phyloP scores from a whole-genome alignment of 202 grass and related monocot species.

The Digitaria exilis region DNA sequence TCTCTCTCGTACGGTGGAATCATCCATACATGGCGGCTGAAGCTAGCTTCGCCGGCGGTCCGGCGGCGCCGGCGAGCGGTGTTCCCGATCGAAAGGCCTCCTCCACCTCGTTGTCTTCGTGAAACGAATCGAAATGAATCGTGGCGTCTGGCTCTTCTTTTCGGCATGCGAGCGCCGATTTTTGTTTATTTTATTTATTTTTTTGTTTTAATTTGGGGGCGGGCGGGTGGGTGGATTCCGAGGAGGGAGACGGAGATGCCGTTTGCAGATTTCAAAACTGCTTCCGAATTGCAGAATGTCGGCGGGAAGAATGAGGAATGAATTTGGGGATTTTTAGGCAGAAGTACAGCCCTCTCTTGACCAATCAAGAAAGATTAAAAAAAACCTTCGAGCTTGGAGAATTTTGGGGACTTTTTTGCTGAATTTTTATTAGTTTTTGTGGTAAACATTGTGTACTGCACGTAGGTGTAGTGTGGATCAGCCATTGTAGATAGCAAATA shows the following conservation, averaged over 20 bases:
- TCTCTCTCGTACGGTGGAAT: neutral
- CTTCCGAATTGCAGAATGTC: slow-evolving; percentile 61
- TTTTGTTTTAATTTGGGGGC: neutral
- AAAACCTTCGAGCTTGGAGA: neutral
- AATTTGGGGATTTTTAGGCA: slow-evolving; percentile 38
- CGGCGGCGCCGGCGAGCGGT: neutral
- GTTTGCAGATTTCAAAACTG: slow-evolving; percentile 48
- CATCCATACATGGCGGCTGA: neutral
- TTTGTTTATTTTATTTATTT: neutral
- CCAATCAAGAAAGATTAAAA: too few species aligned
- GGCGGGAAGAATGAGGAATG: slow-evolving; percentile 52
- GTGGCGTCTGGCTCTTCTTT: slow-evolving; percentile 32
- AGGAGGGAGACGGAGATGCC: neutral
- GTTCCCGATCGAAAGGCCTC: slow-evolving; percentile 7
- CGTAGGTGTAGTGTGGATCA: neutral
- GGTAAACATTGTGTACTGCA: neutral
- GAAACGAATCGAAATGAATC: slow-evolving; percentile 17
- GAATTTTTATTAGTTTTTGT: neutral
- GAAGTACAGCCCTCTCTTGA: too few species aligned
- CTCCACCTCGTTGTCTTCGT: neutral
- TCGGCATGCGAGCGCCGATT: neutral
- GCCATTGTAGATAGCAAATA: neutral
- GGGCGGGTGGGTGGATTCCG: slow-evolving; percentile 18
- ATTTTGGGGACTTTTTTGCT: neutral
- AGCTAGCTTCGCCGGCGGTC: neutral